phyloP scores from a whole-genome alignment of 1,139 yeast species.

The Taphrina flavorubra region DNA sequence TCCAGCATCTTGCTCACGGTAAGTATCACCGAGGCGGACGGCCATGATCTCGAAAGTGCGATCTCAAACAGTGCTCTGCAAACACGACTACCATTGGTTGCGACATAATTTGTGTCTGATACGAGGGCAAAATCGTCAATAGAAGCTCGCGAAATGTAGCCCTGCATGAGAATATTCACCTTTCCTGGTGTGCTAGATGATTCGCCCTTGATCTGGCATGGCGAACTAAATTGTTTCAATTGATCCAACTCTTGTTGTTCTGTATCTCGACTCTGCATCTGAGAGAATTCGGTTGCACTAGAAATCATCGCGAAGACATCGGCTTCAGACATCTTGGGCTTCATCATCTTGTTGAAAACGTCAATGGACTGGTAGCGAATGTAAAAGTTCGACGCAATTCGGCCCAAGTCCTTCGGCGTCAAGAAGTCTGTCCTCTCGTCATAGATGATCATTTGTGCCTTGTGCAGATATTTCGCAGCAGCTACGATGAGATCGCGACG shows the following conservation, averaged over 20 bases:
- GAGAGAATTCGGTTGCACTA: conserved; percentile 93
- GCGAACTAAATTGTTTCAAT: conserved; percentile 63
- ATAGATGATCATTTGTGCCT: conserved; percentile 88
- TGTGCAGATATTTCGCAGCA: conserved; percentile 82
- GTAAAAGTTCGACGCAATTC: conserved; percentile 94
- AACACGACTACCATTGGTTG: conserved; percentile 93
- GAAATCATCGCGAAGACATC: conserved; percentile 87
- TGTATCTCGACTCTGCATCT: conserved; percentile 82
- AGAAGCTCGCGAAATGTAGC: conserved; percentile 76
- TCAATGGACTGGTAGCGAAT: conserved; percentile 84
- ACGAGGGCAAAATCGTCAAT: conserved; percentile 72
- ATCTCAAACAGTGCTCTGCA: conserved; percentile 86
- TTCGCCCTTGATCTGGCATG: conserved; percentile 84
- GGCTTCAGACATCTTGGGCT: conserved; percentile 87
- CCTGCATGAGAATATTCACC: conserved; percentile 83
- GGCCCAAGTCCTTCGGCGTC: conserved; percentile 84
- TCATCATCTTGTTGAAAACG: conserved; percentile 82
- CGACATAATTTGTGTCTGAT: conserved; percentile 90
- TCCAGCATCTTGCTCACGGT: conserved; percentile 77
- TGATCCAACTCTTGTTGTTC: conserved; percentile 74
- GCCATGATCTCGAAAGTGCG: conserved; percentile 71
- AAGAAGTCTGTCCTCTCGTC: conserved; percentile 85
- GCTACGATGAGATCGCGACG: conserved; percentile 74
- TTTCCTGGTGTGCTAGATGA: conserved; percentile 80
- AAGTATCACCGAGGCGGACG: conserved; percentile 62